phyloP scores from a whole-genome alignment of 2,329 filamentous ascomycete species.

The Proliferodiscus dingleyae region DNA sequence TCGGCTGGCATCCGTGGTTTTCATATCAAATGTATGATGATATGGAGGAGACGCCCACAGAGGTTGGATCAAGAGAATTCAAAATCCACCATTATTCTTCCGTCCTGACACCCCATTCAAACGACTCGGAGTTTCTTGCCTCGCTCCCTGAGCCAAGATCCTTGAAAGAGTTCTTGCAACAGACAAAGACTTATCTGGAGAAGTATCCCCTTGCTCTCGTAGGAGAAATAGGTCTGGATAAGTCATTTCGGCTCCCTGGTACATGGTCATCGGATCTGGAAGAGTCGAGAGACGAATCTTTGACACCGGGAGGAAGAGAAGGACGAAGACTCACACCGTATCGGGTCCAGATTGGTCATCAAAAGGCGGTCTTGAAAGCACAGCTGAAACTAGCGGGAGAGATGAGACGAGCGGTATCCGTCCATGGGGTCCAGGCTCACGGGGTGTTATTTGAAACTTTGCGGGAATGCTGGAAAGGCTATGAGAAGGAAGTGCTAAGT shows the following conservation, averaged over 20 bases:
- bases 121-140: conserved; percentile 38
- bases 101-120: conserved; percentile 55
- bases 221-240: conserved; percentile 75
- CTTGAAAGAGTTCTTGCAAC: conserved; percentile 52
- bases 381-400: conserved; percentile 70
- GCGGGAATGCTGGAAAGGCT: conserved; percentile 62
- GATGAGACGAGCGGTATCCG: conserved; percentile 69
- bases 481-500: conserved; percentile 58
- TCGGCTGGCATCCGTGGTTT: conserved; percentile 88
- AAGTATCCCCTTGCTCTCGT: conserved; percentile 61
- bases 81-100: conserved; percentile 59
- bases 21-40: conserved; percentile 71
- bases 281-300: conserved; percentile 38
- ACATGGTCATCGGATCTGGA: conserved; percentile 42
- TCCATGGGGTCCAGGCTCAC: conserved; percentile 58
- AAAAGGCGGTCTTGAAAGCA: conserved; percentile 58
- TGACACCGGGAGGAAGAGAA: conserved; percentile 68
- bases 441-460: conserved; percentile 61
- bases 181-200: conserved; percentile 51
- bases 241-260: conserved; percentile 67
- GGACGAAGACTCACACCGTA: conserved; percentile 63
- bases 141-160: conserved; percentile 56
- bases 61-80: conserved; percentile 21
- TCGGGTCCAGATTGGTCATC: conserved; percentile 63
- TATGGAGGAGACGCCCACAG: conserved; percentile 23